Evolutionary conservation across 164 flowering plant species (phyloP).

Genomic region (Brasenia schreberi): DNA sequence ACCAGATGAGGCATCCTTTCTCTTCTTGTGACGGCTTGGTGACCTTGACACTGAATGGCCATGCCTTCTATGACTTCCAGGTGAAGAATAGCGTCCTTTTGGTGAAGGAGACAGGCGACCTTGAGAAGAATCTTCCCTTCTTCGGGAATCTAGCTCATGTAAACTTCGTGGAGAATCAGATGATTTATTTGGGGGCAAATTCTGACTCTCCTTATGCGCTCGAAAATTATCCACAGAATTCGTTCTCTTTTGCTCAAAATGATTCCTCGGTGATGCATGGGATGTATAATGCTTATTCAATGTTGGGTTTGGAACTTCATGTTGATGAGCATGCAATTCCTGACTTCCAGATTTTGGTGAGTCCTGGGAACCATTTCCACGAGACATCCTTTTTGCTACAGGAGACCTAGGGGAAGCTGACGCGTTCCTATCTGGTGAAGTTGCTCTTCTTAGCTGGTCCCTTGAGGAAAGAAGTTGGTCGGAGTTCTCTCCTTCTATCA

Average conservation of each 20-base stretch:
- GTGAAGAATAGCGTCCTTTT: constrained; percentile 8
- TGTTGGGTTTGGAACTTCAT: too few relatives aligned
- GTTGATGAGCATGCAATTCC: background rate
- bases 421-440: constrained; percentile 7
- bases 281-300: background rate
- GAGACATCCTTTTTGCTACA: constrained; percentile 3
- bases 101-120: constrained; percentile 13
- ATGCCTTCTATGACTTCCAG: constrained; percentile 8
- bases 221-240: constrained; percentile 1
- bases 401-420: constrained; percentile 12
- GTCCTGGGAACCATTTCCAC: constrained; percentile 5
- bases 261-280: background rate
- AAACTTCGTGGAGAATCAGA: constrained; percentile 16
- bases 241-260: constrained; percentile 2
- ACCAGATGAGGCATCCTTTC: constrained; percentile 14
- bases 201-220: background rate
- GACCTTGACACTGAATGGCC: constrained; percentile 17
- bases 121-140: constrained; percentile 9
- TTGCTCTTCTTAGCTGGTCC: constrained; percentile 5
- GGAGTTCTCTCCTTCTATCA: constrained; percentile 2
- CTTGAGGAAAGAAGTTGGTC: constrained; percentile 4
- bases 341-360: constrained; percentile 4
- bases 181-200: background rate
- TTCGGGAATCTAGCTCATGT: constrained; percentile 8
- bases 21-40: constrained; percentile 7